Conservation (phyloP, 2,329 filamentous ascomycete genomes). For the Aureobasidium vineae region DNA sequence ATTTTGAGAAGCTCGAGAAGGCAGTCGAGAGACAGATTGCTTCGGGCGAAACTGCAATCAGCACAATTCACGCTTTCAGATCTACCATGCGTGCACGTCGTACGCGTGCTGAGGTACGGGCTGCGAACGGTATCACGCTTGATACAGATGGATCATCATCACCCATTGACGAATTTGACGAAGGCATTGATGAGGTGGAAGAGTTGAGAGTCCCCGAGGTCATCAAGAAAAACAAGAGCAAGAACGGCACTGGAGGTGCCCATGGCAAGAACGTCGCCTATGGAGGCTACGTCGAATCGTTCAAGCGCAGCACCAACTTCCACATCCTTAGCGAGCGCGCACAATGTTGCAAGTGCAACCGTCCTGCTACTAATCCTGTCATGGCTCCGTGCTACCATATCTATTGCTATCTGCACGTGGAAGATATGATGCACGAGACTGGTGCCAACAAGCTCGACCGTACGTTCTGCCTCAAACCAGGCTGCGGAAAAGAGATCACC, state of each 20-base stretch:
- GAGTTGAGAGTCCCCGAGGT: background rate
- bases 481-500: conserved; percentile 34
- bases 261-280: conserved; percentile 46
- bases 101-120: background rate
- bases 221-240: conserved; percentile 1
- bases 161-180: background rate
- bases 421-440: conserved; percentile 32
- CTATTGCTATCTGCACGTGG: conserved; percentile 54
- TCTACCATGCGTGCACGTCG: background rate
- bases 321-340: conserved; percentile 36
- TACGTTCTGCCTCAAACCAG: conserved; percentile 32
- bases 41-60: background rate
- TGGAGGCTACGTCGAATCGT: conserved; percentile 41
- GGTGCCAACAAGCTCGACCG: conserved; percentile 30
- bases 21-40: background rate
- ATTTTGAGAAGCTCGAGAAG: conserved; percentile 46
- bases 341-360: conserved; percentile 47
- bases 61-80: background rate
- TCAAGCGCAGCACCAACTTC: conserved; percentile 40
- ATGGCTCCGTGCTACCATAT: conserved; percentile 57
- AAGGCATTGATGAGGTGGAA: background rate
- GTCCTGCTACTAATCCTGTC: conserved; percentile 42
- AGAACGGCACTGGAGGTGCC: conserved; percentile 31
- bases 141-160: background rate
- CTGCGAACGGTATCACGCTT: background rate